Evolutionary conservation across 495 filamentous ascomycete genomes (phyloP), one percentile per base, ranked within the genome.

Genomic region (Paragyromitra xinjiangensis): DNA sequence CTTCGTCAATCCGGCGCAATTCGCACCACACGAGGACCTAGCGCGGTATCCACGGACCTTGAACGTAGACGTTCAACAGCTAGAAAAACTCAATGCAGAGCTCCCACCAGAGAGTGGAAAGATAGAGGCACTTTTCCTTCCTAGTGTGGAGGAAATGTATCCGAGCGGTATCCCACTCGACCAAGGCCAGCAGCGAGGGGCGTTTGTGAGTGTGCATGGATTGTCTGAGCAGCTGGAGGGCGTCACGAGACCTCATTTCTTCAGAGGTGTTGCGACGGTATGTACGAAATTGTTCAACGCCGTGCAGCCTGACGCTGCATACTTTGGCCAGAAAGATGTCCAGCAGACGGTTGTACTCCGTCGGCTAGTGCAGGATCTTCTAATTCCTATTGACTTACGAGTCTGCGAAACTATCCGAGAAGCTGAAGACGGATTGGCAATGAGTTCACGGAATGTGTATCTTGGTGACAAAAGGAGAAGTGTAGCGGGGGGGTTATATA

Each of bases 241-340:
- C 14, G 87, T 88, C 6, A 92, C 90, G 7, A 86, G 95, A n/a
- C 95, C 95, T 3, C 94, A 96, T 14, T 99, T 99, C 84, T 98
- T 99, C 83, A 86, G 96, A 26, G 95, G 95, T 5, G 95, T 99
- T 29, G 95, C 95, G 34, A 98, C 96, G 11, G 92, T 99, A 11
- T 97, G 94, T 84, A 95, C 94, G 91, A 99, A 99, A 87, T 85
- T 99, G 26, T 95, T 99, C 85, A 98, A 98, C 81, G 93, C 95
- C 62, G 91, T 94, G 50, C 87, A 90, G 78, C 93, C 95, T 2
- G 93, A 97, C 53, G 89, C 89, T 55, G 96, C 94, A 0, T 99
- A 97, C 82, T 98, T 99, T 84, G 95, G 95, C 0, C 96, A 98
- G 84, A 98, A 99, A 85, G 95, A 99, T 80, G 89, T 98, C 19